Conservation (phyloP, 495 filamentous ascomycete species). For the Penicillium cataractarum region DNA sequence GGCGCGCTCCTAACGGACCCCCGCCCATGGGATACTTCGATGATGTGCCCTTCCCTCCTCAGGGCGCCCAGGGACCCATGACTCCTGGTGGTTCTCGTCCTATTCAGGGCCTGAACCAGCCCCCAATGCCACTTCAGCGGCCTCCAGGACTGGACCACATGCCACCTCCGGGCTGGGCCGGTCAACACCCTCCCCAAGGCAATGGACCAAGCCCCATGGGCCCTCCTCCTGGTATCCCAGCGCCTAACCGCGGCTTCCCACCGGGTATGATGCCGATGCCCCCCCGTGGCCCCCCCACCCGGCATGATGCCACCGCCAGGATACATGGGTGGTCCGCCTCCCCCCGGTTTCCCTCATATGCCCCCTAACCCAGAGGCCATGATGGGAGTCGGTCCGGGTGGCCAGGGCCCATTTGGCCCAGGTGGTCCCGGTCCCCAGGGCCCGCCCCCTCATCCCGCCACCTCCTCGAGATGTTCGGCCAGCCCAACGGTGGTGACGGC, state of each 20-base stretch:
- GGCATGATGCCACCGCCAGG: constrained; percentile 58
- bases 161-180: constrained; percentile 48
- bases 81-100: constrained; percentile 42
- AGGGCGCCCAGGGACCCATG: constrained; percentile 41
- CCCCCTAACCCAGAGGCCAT: constrained; percentile 48
- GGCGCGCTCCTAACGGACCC: constrained; percentile 43
- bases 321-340: constrained; percentile 51
- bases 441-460: constrained; percentile 49
- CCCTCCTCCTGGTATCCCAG: constrained; percentile 52
- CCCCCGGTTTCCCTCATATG: constrained; percentile 51
- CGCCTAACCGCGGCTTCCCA: constrained; percentile 45
- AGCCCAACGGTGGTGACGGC: constrained; percentile 41
- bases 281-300: constrained; percentile 48
- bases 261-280: constrained; percentile 51
- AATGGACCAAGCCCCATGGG: constrained; percentile 45
- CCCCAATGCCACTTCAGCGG: constrained; percentile 47
- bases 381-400: constrained; percentile 43
- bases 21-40: constrained; percentile 50
- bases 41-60: constrained; percentile 44
- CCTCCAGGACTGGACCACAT: constrained; percentile 55
- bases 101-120: constrained; percentile 38
- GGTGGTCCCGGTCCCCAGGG: constrained; percentile 44
- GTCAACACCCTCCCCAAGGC: constrained; percentile 41
- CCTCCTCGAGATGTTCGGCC: constrained; percentile 52
- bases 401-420: constrained; percentile 43